These are phyloP conservation scores for Erodium moschatum DNA, from an alignment of 441 rosid species.

Conservation along the genomic window DNA sequence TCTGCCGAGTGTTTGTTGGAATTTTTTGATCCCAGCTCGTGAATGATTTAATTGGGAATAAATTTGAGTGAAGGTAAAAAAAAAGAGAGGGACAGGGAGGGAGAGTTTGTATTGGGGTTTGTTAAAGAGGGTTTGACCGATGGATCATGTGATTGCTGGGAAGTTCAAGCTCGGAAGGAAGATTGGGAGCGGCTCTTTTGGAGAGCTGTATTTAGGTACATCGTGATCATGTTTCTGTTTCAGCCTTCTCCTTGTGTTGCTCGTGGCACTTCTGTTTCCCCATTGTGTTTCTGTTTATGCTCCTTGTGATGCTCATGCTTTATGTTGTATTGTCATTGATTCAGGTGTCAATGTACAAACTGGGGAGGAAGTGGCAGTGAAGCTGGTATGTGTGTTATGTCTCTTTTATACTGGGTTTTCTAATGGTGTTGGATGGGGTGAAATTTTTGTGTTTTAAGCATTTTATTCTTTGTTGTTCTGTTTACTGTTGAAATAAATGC, in stretches of 20 bases:
- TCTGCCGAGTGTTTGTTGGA: slow-evolving; percentile 19
- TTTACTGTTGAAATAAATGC: neutral
- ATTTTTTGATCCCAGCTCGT: neutral
- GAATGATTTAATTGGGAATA: neutral
- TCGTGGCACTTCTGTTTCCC: neutral
- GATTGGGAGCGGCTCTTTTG: slow-evolving; percentile 68
- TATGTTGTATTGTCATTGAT: slow-evolving; percentile 11
- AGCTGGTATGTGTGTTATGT: slow-evolving; percentile 55
- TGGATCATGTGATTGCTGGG: slow-evolving; percentile 47
- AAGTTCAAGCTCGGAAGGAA: slow-evolving; percentile 67
- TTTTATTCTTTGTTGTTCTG: neutral
- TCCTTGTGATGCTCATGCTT: too few relatives aligned
- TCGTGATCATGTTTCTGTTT: neutral
- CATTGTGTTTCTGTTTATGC: slow-evolving; percentile 23
- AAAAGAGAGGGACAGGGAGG: neutral
- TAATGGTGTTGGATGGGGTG: neutral
- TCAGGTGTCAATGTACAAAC: slow-evolving; percentile 51
- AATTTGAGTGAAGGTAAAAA: slow-evolving; percentile 21
- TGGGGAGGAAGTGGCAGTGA: slow-evolving; percentile 67
- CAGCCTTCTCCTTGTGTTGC: neutral
- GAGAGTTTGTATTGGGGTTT: slow-evolving; percentile 16
- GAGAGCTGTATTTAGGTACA: slow-evolving; percentile 83
- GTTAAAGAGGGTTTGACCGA: slow-evolving; percentile 33
- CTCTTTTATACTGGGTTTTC: neutral
- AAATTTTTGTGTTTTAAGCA: neutral